These are phyloP conservation scores for Boletus huronensis DNA, from an alignment of 768 basidiomycete species.

Conservation along the genomic window DNA sequence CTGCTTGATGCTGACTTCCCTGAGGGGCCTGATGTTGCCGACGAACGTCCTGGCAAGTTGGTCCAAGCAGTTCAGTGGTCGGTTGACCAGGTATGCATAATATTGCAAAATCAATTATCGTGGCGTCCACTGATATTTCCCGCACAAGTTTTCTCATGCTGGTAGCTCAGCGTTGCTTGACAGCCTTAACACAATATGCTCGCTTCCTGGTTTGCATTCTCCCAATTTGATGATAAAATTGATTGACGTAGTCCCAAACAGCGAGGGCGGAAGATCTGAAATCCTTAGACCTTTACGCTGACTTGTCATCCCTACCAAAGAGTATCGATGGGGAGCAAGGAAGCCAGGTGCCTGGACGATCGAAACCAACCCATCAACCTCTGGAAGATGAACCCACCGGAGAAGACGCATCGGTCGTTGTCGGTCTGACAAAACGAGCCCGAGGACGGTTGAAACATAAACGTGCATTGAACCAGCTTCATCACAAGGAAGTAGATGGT, in stretches of 20 bases:
- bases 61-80: constrained; percentile 34
- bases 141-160: constrained; percentile 20
- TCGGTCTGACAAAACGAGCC: constrained; percentile 41
- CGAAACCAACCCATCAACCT: constrained; percentile 8
- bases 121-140: not conserved
- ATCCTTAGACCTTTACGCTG: constrained; percentile 56
- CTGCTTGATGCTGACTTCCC: constrained; percentile 47
- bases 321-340: constrained; percentile 45
- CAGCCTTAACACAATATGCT: constrained; percentile 44
- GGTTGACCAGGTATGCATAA: constrained; percentile 37
- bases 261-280: constrained; percentile 49
- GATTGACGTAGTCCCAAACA: constrained; percentile 22
- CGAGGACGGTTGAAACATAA: constrained; percentile 52
- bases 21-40: constrained; percentile 6
- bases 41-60: constrained; percentile 17
- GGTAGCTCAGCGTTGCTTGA: constrained; percentile 34
- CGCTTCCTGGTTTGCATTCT: constrained; percentile 43
- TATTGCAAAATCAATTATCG: not conserved
- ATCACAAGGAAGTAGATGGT: constrained; percentile 6
- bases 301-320: constrained; percentile 60
- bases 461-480: constrained; percentile 37
- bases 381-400: constrained; percentile 10
- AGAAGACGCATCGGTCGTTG: constrained; percentile 1
- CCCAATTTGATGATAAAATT: not conserved
- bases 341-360: constrained; percentile 33